phyloP scores from a whole-genome alignment of 202 grass and related monocot species.

The Setaria viridis region DNA sequence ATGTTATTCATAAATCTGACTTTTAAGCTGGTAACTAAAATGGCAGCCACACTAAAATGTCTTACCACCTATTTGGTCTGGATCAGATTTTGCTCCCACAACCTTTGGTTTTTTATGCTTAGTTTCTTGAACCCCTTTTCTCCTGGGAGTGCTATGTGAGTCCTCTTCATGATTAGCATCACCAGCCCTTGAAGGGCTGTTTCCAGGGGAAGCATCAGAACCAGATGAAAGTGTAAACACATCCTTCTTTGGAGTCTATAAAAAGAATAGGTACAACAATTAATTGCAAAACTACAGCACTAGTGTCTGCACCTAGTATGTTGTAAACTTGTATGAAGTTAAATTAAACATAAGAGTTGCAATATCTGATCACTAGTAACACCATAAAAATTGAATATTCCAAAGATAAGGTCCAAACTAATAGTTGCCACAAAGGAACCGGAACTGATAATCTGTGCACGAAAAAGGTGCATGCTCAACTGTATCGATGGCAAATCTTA shows the following conservation, averaged over 20 bases:
- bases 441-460: not conserved
- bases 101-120: slow-evolving; percentile 59
- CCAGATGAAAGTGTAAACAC: slow-evolving; percentile 54
- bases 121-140: slow-evolving; percentile 39
- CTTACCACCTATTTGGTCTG: slow-evolving; percentile 56
- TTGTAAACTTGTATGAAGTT: not conserved
- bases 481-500: slow-evolving; percentile 11
- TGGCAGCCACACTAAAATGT: not conserved
- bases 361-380: not conserved
- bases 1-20: slow-evolving; percentile 28
- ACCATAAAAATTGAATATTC: not conserved
- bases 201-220: slow-evolving; percentile 64
- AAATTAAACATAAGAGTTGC: not conserved
- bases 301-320: slow-evolving; percentile 9
- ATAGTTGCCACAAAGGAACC: not conserved
- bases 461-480: slow-evolving; percentile 6
- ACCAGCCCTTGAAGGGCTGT: slow-evolving; percentile 52
- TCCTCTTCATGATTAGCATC: slow-evolving; percentile 39
- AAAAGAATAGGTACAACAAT: slow-evolving; percentile 13
- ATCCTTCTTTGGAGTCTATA: slow-evolving; percentile 61
- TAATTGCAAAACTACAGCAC: not conserved
- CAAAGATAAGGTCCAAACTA: slow-evolving; percentile 6
- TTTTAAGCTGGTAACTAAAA: slow-evolving; percentile 25
- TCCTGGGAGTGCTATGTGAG: slow-evolving; percentile 18
- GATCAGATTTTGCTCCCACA: slow-evolving; percentile 44